These are phyloP conservation scores for Alternaria ethzedia DNA, from an alignment of 2,329 filamentous ascomycete species.

Conservation along the genomic window DNA sequence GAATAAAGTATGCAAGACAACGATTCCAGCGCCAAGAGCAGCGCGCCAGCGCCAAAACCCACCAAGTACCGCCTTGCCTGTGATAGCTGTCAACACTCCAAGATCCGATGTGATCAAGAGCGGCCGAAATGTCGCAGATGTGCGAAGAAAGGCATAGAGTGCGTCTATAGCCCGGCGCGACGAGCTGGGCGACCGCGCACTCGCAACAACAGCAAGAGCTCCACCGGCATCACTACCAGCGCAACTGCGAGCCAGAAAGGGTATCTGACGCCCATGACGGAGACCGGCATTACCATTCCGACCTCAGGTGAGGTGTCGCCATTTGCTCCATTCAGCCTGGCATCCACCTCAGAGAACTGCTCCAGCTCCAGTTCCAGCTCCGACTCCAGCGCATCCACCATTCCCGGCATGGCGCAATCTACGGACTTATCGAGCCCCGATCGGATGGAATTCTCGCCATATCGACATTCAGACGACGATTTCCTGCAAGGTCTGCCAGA, in stretches of 20 bases:
- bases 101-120: constrained; percentile 11
- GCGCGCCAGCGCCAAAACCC: not conserved
- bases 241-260: not conserved
- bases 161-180: constrained; percentile 10
- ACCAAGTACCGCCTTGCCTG: constrained; percentile 11
- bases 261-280: not conserved
- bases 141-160: constrained; percentile 11
- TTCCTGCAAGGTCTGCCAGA: constrained; percentile 2
- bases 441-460: constrained; percentile 1
- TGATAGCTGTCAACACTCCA: constrained; percentile 12
- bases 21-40: constrained; percentile 1
- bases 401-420: not conserved
- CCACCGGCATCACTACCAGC: not conserved
- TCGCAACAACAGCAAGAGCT: constrained; percentile 6
- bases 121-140: constrained; percentile 13
- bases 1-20: not conserved
- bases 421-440: not conserved
- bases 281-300: not conserved
- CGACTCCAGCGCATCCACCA: not conserved
- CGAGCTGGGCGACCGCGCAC: constrained; percentile 10
- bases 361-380: constrained; percentile 3
- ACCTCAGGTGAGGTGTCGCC: not conserved
- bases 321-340: not conserved
- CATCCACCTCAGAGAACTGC: not conserved
- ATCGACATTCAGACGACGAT: not conserved